Evolutionary conservation across 2,329 filamentous ascomycete species (phyloP).

Genomic region (Phaeophleospora eucalypticola): DNA sequence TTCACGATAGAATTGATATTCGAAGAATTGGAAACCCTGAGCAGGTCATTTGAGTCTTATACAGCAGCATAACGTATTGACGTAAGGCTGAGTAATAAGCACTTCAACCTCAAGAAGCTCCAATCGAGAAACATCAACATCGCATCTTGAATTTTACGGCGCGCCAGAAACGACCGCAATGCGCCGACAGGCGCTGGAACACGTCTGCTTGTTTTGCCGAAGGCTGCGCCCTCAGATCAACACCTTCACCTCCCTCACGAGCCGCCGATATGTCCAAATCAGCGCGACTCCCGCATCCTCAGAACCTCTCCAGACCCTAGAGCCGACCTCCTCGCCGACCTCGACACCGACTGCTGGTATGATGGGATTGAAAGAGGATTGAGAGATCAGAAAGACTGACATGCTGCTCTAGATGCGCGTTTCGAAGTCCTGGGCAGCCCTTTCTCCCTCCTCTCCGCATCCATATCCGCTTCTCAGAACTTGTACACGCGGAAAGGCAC

Average conservation of each 20-base stretch:
- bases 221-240: conserved; percentile 7
- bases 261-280: conserved; percentile 42
- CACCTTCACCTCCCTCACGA: conserved; percentile 2
- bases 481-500: conserved; percentile 91
- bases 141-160: neutral
- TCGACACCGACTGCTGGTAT: conserved; percentile 20
- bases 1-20: no score
- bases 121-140: neutral
- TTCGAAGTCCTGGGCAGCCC: conserved; percentile 92
- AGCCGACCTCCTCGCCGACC: conserved; percentile 23
- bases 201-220: conserved; percentile 27
- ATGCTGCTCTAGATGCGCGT: conserved; percentile 65
- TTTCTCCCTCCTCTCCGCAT: conserved; percentile 90
- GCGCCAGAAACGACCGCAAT: conserved; percentile 12
- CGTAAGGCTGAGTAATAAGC: neutral
- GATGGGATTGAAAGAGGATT: neutral
- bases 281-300: conserved; percentile 41
- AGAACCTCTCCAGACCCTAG: conserved; percentile 36
- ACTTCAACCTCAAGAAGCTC: neutral
- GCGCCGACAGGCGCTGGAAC: conserved; percentile 29
- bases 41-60: no score
- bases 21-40: no score
- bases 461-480: conserved; percentile 85
- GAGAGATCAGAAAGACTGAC: conserved; percentile 1
- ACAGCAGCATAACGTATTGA: no score